These are phyloP conservation scores for Oryza meyeriana DNA, from an alignment of 176 grass and related monocot species.

Conservation along the genomic window DNA sequence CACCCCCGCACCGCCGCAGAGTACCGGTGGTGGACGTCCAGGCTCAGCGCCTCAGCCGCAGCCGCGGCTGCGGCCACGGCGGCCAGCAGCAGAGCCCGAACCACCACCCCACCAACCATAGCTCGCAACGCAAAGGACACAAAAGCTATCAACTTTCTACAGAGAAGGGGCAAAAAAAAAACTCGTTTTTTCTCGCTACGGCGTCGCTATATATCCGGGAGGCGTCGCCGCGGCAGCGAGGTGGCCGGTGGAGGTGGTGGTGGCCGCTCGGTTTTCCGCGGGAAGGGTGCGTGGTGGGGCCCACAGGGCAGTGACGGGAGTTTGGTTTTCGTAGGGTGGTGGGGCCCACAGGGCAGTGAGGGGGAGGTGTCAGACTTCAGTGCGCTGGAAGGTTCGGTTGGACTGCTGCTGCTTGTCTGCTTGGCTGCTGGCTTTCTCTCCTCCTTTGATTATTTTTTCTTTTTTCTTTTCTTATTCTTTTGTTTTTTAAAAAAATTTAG, in stretches of 20 bases:
- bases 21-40: conserved; percentile 92
- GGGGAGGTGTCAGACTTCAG: not conserved
- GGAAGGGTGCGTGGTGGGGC: conserved; percentile 24
- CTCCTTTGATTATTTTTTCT: not conserved
- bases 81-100: conserved; percentile 29
- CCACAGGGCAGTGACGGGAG: not conserved
- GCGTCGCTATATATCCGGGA: conserved; percentile 30
- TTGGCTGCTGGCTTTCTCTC: not conserved
- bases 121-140: not conserved
- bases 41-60: conserved; percentile 40
- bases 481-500: not conserved
- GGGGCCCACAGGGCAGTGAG: not conserved
- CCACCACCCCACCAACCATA: not conserved
- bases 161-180: not conserved
- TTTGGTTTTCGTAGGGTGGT: conserved; percentile 1
- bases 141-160: conserved; percentile 5
- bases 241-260: not conserved
- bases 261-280: not conserved
- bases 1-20: conserved; percentile 57
- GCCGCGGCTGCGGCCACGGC: conserved; percentile 1
- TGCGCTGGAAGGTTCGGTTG: conserved; percentile 40
- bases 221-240: not conserved
- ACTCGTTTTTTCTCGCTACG: not conserved
- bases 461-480: not conserved
- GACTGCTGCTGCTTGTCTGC: not conserved